Evolutionary conservation across 108 stramenopile species (phyloP).

Genomic region (Fragilaria radians): DNA sequence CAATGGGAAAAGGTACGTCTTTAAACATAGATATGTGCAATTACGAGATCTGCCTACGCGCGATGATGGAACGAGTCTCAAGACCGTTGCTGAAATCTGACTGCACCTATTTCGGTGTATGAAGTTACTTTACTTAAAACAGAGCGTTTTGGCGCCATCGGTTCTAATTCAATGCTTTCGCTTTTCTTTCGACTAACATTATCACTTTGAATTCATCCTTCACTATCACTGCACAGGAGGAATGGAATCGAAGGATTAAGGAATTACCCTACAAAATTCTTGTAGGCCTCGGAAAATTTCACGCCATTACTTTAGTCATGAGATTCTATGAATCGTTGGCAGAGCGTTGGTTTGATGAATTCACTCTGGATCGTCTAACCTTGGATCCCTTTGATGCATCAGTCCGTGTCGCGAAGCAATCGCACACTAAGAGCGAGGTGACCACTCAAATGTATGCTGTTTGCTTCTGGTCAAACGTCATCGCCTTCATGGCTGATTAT

Average conservation of each 20-base stretch:
- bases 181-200: not conserved
- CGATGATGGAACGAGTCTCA: constrained; percentile 28
- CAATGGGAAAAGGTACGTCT: constrained; percentile 51
- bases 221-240: constrained; percentile 22
- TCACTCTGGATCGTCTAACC: constrained; percentile 35
- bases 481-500: constrained; percentile 47
- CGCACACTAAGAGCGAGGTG: constrained; percentile 5
- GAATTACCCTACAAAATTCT: constrained; percentile 26
- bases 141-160: constrained; percentile 5
- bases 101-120: constrained; percentile 7
- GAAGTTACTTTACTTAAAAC: constrained; percentile 19
- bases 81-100: constrained; percentile 49
- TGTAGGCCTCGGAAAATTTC: constrained; percentile 40
- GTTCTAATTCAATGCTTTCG: not conserved
- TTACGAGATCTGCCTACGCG: not conserved
- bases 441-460: constrained; percentile 23
- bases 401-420: too few species aligned
- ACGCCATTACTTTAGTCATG: constrained; percentile 35
- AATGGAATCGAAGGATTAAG: constrained; percentile 52
- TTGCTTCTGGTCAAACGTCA: constrained; percentile 38
- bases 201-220: not conserved
- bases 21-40: not conserved
- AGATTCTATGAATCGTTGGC: constrained; percentile 41
- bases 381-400: constrained; percentile 35
- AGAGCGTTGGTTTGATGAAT: constrained; percentile 3